Percentiles rank a stretch among this genome's conserved stretches.
These are phyloP conservation scores for Takashimella tepidaria DNA, from an alignment of 1,284 basidiomycete genomes.

Conservation along the genomic window DNA sequence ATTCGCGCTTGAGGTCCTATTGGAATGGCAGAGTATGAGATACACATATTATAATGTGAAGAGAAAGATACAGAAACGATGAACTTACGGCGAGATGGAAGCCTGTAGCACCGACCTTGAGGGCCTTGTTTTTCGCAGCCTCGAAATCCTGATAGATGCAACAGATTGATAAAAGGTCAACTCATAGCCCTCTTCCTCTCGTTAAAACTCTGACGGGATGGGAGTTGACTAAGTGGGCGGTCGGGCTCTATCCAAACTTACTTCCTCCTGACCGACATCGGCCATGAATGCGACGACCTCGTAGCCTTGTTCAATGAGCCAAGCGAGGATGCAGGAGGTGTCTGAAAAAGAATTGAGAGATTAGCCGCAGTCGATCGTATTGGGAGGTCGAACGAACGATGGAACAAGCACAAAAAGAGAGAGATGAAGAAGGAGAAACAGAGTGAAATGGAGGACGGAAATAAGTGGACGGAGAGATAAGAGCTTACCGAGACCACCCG, in stretches of 20 bases:
- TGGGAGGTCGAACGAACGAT: too few species aligned
- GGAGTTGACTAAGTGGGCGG: neutral
- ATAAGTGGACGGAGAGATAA: slow-evolving; percentile 10
- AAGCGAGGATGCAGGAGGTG: slow-evolving; percentile 93
- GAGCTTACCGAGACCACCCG: slow-evolving; percentile 84
- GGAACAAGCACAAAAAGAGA: too few species aligned
- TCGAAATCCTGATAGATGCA: slow-evolving; percentile 93
- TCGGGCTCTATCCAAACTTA: slow-evolving; percentile 33
- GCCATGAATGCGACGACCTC: slow-evolving; percentile 99
- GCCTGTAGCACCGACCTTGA: slow-evolving; percentile 88
- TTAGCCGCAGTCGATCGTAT: slow-evolving; percentile 6
- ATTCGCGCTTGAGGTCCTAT: slow-evolving; percentile 95
- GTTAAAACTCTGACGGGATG: too few species aligned
- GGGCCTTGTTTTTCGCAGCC: slow-evolving; percentile 85
- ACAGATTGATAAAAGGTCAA: too few species aligned
- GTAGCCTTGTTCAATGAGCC: slow-evolving; percentile 96
- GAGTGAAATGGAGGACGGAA: neutral
- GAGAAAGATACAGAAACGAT: neutral
- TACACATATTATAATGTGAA: neutral
- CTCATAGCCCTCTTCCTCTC: too few species aligned
- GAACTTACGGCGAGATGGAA: slow-evolving; percentile 77
- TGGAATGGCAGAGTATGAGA: slow-evolving; percentile 1
- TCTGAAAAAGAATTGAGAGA: slow-evolving; percentile 54
- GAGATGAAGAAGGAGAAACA: too few species aligned
- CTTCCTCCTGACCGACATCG: slow-evolving; percentile 97